Evolutionary conservation across 1,284 basidiomycete genomes (phyloP), one percentile per base, ranked within the genome.

Genomic region (Mycosarcoma maydis): DNA sequence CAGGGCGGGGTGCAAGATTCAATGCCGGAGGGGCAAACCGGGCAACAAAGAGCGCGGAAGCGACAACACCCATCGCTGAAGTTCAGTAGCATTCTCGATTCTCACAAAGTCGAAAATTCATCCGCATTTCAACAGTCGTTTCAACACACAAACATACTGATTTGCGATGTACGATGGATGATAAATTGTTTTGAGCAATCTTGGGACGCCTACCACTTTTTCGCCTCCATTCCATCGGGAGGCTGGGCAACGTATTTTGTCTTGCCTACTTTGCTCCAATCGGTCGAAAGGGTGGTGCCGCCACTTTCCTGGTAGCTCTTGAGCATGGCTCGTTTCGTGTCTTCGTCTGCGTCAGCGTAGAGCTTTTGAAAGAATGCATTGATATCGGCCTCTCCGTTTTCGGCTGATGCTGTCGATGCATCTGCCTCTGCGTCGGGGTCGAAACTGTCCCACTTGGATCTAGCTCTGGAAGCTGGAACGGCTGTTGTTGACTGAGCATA

Each of bases 281-380:
- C 80, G 6, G 79, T 81, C 37, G 67, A 73, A 14, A 81, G 50
- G 3, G 76, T 59, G 4, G 80, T 81, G 16, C 80, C 80, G 24
- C 74, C 74, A 30, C 66, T 72, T 44, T 81, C 80, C 47, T 73
- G 68, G 66, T 76, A 81, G 40, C 61, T 68, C 58, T 81, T 81
- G 39, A 78, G 61, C 80, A 81, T 81, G 14, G 80, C 80, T 13
- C 72, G 52, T 14, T 64, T 56, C n/a, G 80, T 80, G 33, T 81
- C 78, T 29, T 71, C 66, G 50, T 78, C 74, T 19, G 80, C 79
- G 22, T 76, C 73, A 14, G 76, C 73, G 43, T 80, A 81, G 19
- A 81, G 62, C 40, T 75, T 61, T 40, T 80, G 73, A 65, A 81
- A 81, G 41, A 81, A 81, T 9, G 60, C 52, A 36, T 81, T 71